Evolutionary conservation across 2,329 filamentous ascomycete species (phyloP).

Genomic region (Colletotrichum scovillei): DNA sequence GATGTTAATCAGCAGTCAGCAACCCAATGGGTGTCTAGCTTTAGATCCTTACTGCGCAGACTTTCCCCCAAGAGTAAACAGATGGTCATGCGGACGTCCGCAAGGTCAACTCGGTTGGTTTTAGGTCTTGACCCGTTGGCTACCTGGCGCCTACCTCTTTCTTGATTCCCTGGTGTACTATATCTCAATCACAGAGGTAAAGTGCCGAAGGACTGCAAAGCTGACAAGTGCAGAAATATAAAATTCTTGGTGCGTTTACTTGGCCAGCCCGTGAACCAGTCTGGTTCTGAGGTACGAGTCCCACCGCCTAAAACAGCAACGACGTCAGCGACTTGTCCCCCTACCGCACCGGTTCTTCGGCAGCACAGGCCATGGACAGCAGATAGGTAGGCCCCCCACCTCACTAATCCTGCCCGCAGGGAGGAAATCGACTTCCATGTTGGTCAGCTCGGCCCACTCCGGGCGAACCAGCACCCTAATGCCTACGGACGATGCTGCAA

Average conservation of each 20-base stretch:
- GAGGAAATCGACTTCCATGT: not conserved
- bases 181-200: not conserved
- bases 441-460: conserved; percentile 22
- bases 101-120: not conserved
- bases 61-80: not conserved
- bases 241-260: not conserved
- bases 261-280: not conserved
- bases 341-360: not conserved
- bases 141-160: not conserved
- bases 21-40: conserved; percentile 1
- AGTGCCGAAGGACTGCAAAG: not conserved
- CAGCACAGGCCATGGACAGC: conserved; percentile 2
- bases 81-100: conserved; percentile 19
- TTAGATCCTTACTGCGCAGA: not conserved
- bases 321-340: conserved; percentile 24
- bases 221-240: not conserved
- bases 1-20: not conserved
- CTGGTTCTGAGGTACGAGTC: not conserved
- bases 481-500: not conserved
- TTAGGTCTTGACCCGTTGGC: not conserved
- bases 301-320: not conserved
- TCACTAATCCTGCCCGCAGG: not conserved
- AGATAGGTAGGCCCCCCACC: conserved; percentile 4
- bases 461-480: conserved; percentile 26
- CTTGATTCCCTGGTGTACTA: too few relatives aligned